Conservation (phyloP, 2,329 filamentous ascomycete genomes). For the Talaromyces sp. region DNA sequence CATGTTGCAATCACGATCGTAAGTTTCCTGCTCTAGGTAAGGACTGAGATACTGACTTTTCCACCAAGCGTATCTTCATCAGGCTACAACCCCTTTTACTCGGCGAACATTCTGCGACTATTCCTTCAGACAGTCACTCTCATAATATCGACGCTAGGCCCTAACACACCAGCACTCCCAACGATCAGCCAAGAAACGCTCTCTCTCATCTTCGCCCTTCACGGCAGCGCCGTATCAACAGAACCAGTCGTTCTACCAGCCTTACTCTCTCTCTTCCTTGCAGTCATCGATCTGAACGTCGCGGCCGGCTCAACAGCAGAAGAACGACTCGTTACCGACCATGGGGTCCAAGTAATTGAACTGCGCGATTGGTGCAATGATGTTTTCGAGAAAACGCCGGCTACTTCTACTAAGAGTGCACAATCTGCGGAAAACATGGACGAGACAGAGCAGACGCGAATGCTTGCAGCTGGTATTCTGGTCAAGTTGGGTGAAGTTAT, state of each 20-base stretch:
- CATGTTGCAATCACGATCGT: conserved; percentile 53
- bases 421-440: conserved; percentile 60
- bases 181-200: conserved; percentile 82
- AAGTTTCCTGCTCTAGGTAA: conserved; percentile 21
- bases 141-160: conserved; percentile 77
- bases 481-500: conserved; percentile 78
- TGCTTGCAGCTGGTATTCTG: conserved; percentile 73
- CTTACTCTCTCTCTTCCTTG: conserved; percentile 73
- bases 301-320: conserved; percentile 50
- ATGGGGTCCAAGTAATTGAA: conserved; percentile 76
- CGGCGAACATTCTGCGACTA: conserved; percentile 71
- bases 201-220: conserved; percentile 72
- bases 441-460: conserved; percentile 37
- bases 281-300: conserved; percentile 74
- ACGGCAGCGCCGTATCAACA: conserved; percentile 50
- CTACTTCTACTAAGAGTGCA: conserved; percentile 55
- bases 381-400: conserved; percentile 62
- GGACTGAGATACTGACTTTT: conserved; percentile 12
- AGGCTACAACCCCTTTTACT: conserved; percentile 60
- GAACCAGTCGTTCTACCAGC: conserved; percentile 69
- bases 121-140: conserved; percentile 85
- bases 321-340: conserved; percentile 68
- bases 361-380: conserved; percentile 78
- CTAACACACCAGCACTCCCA: conserved; percentile 69
- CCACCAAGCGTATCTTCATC: conserved; percentile 31